Base-by-base conservation (phyloP, 257 asterid genomes). In the Nicotiana benthamiana region DNA sequence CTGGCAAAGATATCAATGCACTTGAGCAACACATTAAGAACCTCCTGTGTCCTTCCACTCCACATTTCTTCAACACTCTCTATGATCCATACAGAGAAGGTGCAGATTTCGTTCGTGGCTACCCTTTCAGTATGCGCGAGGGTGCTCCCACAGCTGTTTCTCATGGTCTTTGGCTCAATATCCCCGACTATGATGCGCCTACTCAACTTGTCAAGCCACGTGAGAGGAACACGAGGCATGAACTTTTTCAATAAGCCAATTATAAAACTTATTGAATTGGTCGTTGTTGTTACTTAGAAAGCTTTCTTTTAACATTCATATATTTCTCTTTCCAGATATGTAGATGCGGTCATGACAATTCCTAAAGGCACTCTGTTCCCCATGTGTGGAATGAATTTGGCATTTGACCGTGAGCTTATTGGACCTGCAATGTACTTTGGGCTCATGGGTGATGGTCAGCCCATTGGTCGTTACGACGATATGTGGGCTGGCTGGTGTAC, bases 381-480 rank as follows among this genome's bases (percentile, higher is more conserved):
- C 0, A 81, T 81, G 83, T 81, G 83, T 59, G 83, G 83, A 70
- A 81, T 81, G 83, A 81, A 81, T 36, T 72, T 80, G 67, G 83
- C 70, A 34, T 80, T 80, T 16, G 30, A 80, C 59, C 83, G 83
- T 67, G 83, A 80, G 79, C 68, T 80, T 2, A 80, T 80, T 56
- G 83, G 83, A 68, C 83, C 83, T 5, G 83, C 83, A 15, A 80
- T 80, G 83, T 80, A 80, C 79, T 80, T 80, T 68, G 83, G 83
- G 24, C 83, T 80, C 59, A 80, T 80, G 83, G 83, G 83, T 80
- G 83, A 80, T 32, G 83, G 83, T 53, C 83, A 80, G 79, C 83
- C 83, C 24, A 80, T 80, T 63, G 82, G 82, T 32, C 83, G 83
- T 9, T 80, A 80, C 48, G 83, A 80, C 0, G 83, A 80, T 57